Conservation (phyloP, 371 early-diverging fungal species). For the Paraphysoderma sedebokerense region DNA sequence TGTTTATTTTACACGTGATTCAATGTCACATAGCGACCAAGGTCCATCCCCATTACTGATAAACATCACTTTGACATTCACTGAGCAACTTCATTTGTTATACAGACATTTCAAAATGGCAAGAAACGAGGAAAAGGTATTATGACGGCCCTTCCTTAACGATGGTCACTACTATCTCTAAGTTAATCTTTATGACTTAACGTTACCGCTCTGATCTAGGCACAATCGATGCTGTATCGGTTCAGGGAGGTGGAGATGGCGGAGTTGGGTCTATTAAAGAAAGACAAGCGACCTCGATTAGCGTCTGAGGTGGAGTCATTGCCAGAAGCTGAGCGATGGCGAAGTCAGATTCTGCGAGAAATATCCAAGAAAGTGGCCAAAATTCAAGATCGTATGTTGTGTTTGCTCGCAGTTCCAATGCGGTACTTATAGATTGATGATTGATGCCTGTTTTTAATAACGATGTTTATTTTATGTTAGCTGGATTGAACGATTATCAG, state of each 20-base stretch:
- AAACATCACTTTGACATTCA: too few relatives aligned
- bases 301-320: slow-evolving; percentile 48
- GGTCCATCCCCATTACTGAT: too few relatives aligned
- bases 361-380: slow-evolving; percentile 71
- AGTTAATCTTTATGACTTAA: too few relatives aligned
- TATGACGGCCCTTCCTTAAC: too few relatives aligned
- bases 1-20: too few relatives aligned
- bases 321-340: slow-evolving; percentile 75
- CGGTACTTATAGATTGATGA: neutral
- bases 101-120: slow-evolving; percentile 35
- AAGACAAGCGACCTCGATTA: slow-evolving; percentile 54
- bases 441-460: neutral
- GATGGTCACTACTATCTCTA: too few relatives aligned
- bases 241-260: slow-evolving; percentile 85
- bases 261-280: slow-evolving; percentile 53
- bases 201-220: too few relatives aligned
- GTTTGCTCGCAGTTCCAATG: neutral
- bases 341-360: slow-evolving; percentile 69
- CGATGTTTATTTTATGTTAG: slow-evolving; percentile 19
- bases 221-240: slow-evolving; percentile 78
- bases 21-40: too few relatives aligned
- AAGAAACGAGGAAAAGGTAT: slow-evolving; percentile 92
- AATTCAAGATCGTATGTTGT: slow-evolving; percentile 65
- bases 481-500: slow-evolving; percentile 67
- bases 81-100: too few relatives aligned